Evolutionary conservation across 164 flowering plant species (phyloP), one percentile per base, ranked within the genome.

Genomic region (Echeveria elegans): DNA sequence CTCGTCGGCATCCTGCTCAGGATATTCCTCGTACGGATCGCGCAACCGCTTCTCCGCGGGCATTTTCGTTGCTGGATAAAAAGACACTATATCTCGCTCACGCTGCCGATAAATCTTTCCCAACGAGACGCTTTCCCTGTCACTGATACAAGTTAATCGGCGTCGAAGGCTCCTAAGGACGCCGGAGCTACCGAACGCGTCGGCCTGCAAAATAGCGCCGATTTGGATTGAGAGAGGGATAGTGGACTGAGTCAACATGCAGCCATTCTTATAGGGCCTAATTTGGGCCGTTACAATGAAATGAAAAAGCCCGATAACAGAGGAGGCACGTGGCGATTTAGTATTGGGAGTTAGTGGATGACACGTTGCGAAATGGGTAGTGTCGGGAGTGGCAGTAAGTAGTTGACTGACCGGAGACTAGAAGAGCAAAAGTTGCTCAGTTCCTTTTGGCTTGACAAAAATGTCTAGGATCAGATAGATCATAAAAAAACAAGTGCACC

Each of bases 41-140:
- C 11, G 31, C 5, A 72, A 8, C 30, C 76, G 77, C 74, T 74
- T 79, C 73, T 72, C 78, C 16, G 77, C 77, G 28, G 82, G 79
- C 82, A 76, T 79, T 76, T 73, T 3, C 21, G 50, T 15, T 45
- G 50, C 50, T 45, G 50, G n/a, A 3, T n/a, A n/a, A 34, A 7
- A 34, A 45, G 50, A 65, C 68, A 21, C 61, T 21, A 50, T n/a
- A 50, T 21, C 56, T n/a, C 24, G 21, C 56, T n/a, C 24, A 50
- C 26, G 26, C n/a, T 21, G 26, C 24, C 6, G 9, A 8, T 21
- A 50, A 21, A 10, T 21, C 21, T 50, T 50, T 21, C 26, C 21
- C 26, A 2, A 6, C 56, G 3, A 3, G 5, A 34, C 37, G 7
- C 1, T 5, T 43, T n/a, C 5, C 2, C 48, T 43, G 14, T 16